phyloP scores from a whole-genome alignment of 2,329 filamentous ascomycete species.

The Diaporthe sp. region DNA sequence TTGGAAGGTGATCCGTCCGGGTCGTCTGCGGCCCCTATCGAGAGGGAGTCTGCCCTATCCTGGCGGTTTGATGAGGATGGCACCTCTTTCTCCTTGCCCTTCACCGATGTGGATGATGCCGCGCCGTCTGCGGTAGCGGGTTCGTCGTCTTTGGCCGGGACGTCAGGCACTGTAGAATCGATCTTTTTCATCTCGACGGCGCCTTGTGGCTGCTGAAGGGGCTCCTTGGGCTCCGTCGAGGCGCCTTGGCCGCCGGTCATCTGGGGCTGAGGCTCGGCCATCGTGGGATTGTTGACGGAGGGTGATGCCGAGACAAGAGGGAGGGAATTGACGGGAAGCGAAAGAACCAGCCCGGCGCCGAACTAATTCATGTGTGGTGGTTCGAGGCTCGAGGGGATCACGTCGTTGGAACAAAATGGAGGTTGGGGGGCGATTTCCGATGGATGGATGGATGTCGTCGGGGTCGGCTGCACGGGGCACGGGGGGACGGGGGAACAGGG shows the following conservation, averaged over 20 bases:
- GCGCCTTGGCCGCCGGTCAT: slow-evolving; percentile 36
- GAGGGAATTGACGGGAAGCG: slow-evolving; percentile 29
- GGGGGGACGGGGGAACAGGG: slow-evolving; percentile 33
- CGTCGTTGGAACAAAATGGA: not conserved
- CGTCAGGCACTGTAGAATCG: slow-evolving; percentile 33
- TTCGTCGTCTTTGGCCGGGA: slow-evolving; percentile 40
- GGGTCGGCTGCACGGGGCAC: slow-evolving; percentile 34
- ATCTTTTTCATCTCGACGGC: slow-evolving; percentile 41
- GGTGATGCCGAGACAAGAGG: slow-evolving; percentile 12
- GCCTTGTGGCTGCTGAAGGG: slow-evolving; percentile 39
- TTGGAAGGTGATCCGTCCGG: slow-evolving; percentile 34
- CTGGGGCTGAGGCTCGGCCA: slow-evolving; percentile 40
- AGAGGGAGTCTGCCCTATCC: slow-evolving; percentile 49
- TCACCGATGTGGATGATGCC: slow-evolving; percentile 43
- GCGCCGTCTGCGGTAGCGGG: slow-evolving; percentile 37
- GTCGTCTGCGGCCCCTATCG: slow-evolving; percentile 49
- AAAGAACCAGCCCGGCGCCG: slow-evolving; percentile 16
- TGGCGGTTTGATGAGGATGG: slow-evolving; percentile 44
- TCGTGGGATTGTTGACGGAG: slow-evolving; percentile 30
- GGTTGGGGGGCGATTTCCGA: slow-evolving; percentile 20
- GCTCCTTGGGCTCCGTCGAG: slow-evolving; percentile 37
- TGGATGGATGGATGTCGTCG: slow-evolving; percentile 24
- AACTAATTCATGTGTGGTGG: slow-evolving; percentile 36
- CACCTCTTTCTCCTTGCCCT: slow-evolving; percentile 50
- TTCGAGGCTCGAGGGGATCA: slow-evolving; percentile 7